Evolutionary conservation across 371 early-diverging fungal species (phyloP), one percentile per base, ranked within the genome.

Genomic region (Umbelopsis sp.): DNA sequence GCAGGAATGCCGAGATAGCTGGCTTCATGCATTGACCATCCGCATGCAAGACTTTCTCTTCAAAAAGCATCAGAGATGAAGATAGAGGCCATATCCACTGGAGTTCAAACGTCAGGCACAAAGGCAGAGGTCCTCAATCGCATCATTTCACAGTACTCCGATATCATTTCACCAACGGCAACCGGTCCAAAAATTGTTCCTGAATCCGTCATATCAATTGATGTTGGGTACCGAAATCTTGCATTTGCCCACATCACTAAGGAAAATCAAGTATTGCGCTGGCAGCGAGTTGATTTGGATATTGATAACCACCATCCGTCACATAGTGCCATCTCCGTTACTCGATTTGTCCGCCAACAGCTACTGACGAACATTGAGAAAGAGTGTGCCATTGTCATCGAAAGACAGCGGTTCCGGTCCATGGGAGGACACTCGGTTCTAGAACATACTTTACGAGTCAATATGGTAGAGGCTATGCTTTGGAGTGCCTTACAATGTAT

Each of bases 181-280:
- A 35, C 11, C 9, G 2, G 9, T 24, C 16, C 1, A 10, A 16
- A 12, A 3, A 18, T n/a, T 9, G 57, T 83, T 3, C 81, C 79
- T 2, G 44, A 45, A 6, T 78, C 84, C 0, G 74, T 93, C 7
- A 71, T 93, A 2, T 92, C 93, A 0, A 84, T 93, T 48, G 93
- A 93, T 72, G 80, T 93, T 50, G 93, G 93, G 0, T 86, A 87
- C 66, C 82, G 86, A 16, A 92, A 92, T 70, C 75, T 93, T 2
- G 92, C 90, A 0, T 88, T 87, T 74, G 86, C 86, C 14, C 82
- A 81, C 44, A 32, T 89, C 4, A 68, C 73, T 11, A 65, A 52
- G 18, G 71, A 82, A n/a, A 67, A 73, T 0, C 69, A 71, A 4
- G 78, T 86, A 7, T 20, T 78, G 16, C 75, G 77, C 11, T 86